Evolutionary conservation across 495 filamentous ascomycete genomes (phyloP).

Genomic region (Amorphotheca resinae): DNA sequence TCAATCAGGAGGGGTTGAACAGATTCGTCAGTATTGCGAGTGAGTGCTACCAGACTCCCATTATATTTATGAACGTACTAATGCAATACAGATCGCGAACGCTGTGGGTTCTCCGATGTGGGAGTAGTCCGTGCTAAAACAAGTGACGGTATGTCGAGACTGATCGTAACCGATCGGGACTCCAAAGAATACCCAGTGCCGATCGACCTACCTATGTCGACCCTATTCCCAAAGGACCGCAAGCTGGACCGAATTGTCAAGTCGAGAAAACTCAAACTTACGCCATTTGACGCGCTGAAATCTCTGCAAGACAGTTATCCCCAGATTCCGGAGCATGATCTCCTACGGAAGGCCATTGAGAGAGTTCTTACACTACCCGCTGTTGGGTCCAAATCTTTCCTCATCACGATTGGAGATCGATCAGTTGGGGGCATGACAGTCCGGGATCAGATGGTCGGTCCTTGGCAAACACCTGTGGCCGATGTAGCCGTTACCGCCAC

Average conservation of each 20-base stretch:
- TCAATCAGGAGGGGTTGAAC: conserved; percentile 67
- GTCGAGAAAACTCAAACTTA: conserved; percentile 55
- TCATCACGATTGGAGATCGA: conserved; percentile 92
- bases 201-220: conserved; percentile 84
- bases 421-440: conserved; percentile 81
- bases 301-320: conserved; percentile 31
- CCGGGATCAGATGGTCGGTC: conserved; percentile 91
- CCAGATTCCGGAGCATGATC: conserved; percentile 40
- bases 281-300: conserved; percentile 52
- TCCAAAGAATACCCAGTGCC: conserved; percentile 62
- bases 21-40: conserved; percentile 67
- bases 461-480: conserved; percentile 90
- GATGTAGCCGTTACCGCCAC: conserved; percentile 88
- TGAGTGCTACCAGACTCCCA: conserved; percentile 22
- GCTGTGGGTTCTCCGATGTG: conserved; percentile 89
- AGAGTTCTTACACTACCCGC: conserved; percentile 74
- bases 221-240: conserved; percentile 82
- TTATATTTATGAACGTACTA: not conserved
- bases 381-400: conserved; percentile 90
- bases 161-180: conserved; percentile 74
- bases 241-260: conserved; percentile 71
- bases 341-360: conserved; percentile 63
- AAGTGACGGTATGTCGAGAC: conserved; percentile 45
- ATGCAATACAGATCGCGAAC: conserved; percentile 47
- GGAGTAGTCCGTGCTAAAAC: conserved; percentile 61